phyloP scores from a whole-genome alignment of 1,139 yeast genomes.

The Meyerozyma athensensis region DNA sequence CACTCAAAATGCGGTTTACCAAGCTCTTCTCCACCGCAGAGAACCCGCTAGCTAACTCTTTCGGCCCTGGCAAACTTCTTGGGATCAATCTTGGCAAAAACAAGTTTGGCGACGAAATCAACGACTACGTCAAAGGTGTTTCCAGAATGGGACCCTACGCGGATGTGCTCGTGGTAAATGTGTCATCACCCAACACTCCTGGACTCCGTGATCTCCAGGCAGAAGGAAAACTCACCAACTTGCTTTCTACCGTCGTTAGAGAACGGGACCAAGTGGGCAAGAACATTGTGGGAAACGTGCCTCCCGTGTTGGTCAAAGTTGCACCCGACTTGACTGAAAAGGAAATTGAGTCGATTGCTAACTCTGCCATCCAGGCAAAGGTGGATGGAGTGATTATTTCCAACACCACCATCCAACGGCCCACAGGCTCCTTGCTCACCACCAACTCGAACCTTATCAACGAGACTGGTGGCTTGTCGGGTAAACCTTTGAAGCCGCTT shows the following conservation, averaged over 20 bases:
- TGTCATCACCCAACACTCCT: constrained; percentile 96
- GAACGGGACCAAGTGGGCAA: constrained; percentile 48
- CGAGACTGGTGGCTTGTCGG: constrained; percentile 88
- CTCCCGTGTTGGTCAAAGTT: constrained; percentile 82
- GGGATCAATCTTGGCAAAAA: constrained; percentile 90
- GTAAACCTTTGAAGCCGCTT: constrained; percentile 82
- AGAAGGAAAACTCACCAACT: constrained; percentile 63
- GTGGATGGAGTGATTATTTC: constrained; percentile 92
- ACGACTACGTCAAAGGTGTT: constrained; percentile 84
- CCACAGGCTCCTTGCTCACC: constrained; percentile 46
- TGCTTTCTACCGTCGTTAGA: constrained; percentile 60
- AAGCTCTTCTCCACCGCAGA: constrained; percentile 26
- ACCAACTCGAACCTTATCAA: constrained; percentile 34
- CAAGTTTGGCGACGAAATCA: constrained; percentile 83
- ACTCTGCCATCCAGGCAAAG: constrained; percentile 68
- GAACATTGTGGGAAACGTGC: constrained; percentile 41
- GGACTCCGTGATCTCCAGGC: constrained; percentile 84
- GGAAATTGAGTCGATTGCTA: constrained; percentile 80
- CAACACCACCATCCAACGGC: constrained; percentile 86
- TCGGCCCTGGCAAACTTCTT: constrained; percentile 60
- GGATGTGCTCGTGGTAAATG: constrained; percentile 84
- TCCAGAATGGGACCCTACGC: constrained; percentile 76
- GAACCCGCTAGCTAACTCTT: constrained; percentile 46
- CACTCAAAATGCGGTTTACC: constrained; percentile 58
- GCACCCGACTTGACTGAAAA: constrained; percentile 88